Evolutionary conservation across 1,284 basidiomycete species (phyloP).

Genomic region (Sanguinoderma infundibulare): DNA sequence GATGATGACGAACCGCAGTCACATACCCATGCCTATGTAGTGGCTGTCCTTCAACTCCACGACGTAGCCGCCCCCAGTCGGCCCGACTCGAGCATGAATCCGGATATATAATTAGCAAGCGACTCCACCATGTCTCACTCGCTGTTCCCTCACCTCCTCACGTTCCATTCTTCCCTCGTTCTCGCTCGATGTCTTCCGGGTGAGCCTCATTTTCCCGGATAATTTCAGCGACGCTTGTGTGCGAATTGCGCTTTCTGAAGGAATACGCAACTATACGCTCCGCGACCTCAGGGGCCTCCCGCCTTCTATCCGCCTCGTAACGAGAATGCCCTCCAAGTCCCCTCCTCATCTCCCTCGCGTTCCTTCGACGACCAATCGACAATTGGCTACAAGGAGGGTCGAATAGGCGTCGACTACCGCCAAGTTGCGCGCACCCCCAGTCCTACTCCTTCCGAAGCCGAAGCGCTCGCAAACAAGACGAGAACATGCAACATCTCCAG

Average conservation of each 20-base stretch:
- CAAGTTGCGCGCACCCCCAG: slow-evolving; percentile 41
- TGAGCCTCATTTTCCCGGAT: not conserved
- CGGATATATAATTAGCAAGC: not conserved
- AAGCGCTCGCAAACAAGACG: slow-evolving; percentile 3
- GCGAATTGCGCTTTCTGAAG: not conserved
- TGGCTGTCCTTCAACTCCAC: not conserved
- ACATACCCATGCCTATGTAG: not conserved
- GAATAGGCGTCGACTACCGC: slow-evolving; percentile 26
- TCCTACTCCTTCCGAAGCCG: slow-evolving; percentile 40
- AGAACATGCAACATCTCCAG: not conserved
- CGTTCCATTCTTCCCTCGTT: not conserved
- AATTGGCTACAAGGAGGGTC: not conserved
- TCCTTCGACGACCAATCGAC: not conserved
- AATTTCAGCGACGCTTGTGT: not conserved
- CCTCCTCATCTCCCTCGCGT: not conserved
- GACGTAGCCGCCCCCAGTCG: too few species aligned
- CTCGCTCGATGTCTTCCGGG: not conserved
- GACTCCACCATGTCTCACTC: not conserved
- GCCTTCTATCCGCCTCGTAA: not conserved
- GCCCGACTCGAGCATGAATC: too few species aligned
- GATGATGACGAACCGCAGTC: not conserved
- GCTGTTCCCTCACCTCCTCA: not conserved
- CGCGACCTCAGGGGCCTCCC: not conserved
- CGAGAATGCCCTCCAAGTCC: not conserved
- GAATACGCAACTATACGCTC: not conserved